A percentile compares a stretch with the other conserved stretches of the same genome.
These are phyloP conservation scores for Colletotrichum karsti DNA, from an alignment of 2,329 filamentous ascomycete species.

Conservation along the genomic window DNA sequence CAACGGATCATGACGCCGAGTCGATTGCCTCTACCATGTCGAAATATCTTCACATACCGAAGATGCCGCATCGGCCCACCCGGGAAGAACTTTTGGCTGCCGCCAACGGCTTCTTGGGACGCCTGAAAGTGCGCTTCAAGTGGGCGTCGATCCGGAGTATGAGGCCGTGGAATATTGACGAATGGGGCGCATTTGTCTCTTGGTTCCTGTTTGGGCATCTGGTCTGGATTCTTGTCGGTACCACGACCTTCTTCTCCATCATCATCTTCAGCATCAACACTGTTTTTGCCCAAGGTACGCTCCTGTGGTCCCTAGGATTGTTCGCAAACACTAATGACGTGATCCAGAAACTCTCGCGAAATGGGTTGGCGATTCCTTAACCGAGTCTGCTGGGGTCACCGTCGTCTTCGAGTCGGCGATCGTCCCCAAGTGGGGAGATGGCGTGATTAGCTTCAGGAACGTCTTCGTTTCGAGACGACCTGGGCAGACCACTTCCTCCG, in stretches of 20 bases:
- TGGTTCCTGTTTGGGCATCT: conserved; percentile 96
- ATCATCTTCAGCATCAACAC: conserved; percentile 93
- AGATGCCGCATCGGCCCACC: conserved; percentile 86
- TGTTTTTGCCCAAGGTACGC: conserved; percentile 87
- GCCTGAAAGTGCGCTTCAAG: conserved; percentile 91
- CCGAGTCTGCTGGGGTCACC: conserved; percentile 89
- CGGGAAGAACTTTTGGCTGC: conserved; percentile 94
- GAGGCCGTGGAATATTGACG: conserved; percentile 93
- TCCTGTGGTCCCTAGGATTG: not conserved
- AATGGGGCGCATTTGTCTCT: conserved; percentile 92
- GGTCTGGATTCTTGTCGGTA: conserved; percentile 95
- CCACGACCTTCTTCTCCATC: conserved; percentile 95
- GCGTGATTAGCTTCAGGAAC: conserved; percentile 95
- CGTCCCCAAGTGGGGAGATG: conserved; percentile 93
- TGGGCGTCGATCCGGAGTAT: conserved; percentile 97
- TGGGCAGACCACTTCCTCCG: conserved; percentile 81
- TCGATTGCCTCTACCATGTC: conserved; percentile 61
- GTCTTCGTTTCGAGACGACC: conserved; percentile 94
- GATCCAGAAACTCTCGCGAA: conserved; percentile 83
- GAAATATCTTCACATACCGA: conserved; percentile 68
- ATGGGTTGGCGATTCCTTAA: conserved; percentile 95
- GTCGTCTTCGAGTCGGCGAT: conserved; percentile 98
- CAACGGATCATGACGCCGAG: conserved; percentile 41
- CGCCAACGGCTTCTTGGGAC: conserved; percentile 91
- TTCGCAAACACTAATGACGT: conserved; percentile 26